phyloP scores from a whole-genome alignment of 306 rosid species.

The Prunus davidiana region DNA sequence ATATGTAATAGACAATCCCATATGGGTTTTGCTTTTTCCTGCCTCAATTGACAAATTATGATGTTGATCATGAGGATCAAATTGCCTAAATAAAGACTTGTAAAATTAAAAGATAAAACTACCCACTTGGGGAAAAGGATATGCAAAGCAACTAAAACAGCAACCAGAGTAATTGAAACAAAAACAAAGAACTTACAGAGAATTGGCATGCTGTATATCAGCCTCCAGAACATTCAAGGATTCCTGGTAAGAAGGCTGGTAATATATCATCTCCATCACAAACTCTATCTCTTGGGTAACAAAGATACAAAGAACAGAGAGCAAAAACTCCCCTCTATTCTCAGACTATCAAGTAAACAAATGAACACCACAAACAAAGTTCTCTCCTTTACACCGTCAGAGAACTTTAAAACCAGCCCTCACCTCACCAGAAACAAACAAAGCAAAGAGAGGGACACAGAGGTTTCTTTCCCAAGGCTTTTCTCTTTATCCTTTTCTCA shows the following conservation, averaged over 20 bases:
- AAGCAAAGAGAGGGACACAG: background rate
- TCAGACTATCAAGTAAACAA: background rate
- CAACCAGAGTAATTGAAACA: background rate
- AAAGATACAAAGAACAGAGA: constrained; percentile 9
- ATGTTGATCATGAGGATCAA: background rate
- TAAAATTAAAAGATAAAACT: background rate
- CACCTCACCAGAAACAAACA: constrained; percentile 4
- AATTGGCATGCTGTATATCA: constrained; percentile 90
- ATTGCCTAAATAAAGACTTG: background rate
- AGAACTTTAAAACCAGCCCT: constrained; percentile 14
- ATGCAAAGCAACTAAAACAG: background rate
- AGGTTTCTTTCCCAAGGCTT: background rate
- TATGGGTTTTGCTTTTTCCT: background rate
- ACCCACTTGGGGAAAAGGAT: constrained; percentile 1
- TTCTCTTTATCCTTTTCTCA: background rate
- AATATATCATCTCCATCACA: constrained; percentile 59
- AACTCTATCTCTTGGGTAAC: constrained; percentile 9
- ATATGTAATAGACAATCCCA: background rate
- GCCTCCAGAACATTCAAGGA: constrained; percentile 74
- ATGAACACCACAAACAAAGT: constrained; percentile 1
- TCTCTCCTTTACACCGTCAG: background rate
- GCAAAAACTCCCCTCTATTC: constrained; percentile 11
- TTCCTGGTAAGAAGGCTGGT: constrained; percentile 75
- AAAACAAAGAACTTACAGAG: constrained; percentile 55
- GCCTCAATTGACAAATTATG: constrained; percentile 15